Conservation (phyloP, 192 early-diverging fungal species). For the Coemansia sp. region DNA sequence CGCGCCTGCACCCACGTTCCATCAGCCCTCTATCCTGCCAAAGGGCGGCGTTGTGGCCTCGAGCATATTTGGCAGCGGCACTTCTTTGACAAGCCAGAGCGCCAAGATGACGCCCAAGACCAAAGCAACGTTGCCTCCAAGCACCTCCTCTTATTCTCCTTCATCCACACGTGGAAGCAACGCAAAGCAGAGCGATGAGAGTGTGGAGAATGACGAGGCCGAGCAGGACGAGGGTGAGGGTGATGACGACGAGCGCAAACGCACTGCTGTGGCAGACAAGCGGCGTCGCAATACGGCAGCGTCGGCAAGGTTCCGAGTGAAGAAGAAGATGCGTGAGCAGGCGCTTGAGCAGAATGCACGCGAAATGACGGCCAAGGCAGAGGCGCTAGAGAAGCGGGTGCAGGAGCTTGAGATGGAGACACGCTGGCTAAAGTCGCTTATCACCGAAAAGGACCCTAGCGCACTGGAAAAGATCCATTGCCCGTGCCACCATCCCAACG, state of each 20-base stretch:
- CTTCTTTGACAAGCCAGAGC: neutral
- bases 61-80: neutral
- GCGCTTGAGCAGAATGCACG: conserved; percentile 78
- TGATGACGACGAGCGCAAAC: conserved; percentile 18
- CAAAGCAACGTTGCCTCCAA: conserved; percentile 6
- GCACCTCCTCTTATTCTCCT: neutral
- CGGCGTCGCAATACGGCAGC: conserved; percentile 93
- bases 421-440: conserved; percentile 83
- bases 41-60: conserved; percentile 18
- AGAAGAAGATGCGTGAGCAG: conserved; percentile 93
- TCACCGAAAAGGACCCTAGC: conserved; percentile 74
- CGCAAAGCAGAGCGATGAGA: neutral
- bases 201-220: conserved; percentile 1
- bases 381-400: conserved; percentile 73
- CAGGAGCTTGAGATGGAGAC: conserved; percentile 89
- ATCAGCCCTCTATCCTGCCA: conserved; percentile 31
- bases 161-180: neutral
- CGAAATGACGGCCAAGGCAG: conserved; percentile 74
- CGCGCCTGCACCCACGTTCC: conserved; percentile 22
- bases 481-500: conserved; percentile 56
- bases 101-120: conserved; percentile 11
- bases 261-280: conserved; percentile 79
- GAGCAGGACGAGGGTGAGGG: neutral
- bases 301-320: conserved; percentile 90
- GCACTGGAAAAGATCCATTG: conserved; percentile 35